Conservation (phyloP, 208 protist genomes). For the Leishmania turanica region DNA sequence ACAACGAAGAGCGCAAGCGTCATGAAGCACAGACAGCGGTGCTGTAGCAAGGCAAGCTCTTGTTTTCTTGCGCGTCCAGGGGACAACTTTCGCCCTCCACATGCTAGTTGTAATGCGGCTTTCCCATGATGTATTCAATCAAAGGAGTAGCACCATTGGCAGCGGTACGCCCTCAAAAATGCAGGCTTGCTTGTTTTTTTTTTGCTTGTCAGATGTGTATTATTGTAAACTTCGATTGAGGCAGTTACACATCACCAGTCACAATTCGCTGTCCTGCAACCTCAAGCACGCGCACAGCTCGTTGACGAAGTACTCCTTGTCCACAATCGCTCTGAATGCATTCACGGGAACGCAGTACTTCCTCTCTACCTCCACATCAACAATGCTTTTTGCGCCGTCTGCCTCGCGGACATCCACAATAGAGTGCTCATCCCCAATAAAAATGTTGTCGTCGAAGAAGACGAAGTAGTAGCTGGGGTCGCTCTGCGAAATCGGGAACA, state of each 20-base stretch:
- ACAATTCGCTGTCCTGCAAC: slow-evolving; percentile 37
- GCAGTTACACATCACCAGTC: background rate
- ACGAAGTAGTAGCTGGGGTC: slow-evolving; percentile 52
- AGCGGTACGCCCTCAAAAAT: background rate
- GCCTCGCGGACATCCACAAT: slow-evolving; percentile 87
- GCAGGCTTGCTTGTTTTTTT: slow-evolving; percentile 6
- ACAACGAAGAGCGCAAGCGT: background rate
- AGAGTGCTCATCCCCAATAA: slow-evolving; percentile 77
- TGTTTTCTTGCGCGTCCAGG: background rate
- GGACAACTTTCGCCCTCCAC: background rate
- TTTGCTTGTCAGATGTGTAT: background rate
- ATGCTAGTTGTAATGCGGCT: background rate
- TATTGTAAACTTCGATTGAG: background rate
- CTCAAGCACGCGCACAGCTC: slow-evolving; percentile 46
- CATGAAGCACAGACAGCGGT: background rate
- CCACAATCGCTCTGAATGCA: slow-evolving; percentile 80
- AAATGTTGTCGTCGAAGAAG: slow-evolving; percentile 93
- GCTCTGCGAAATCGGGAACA: slow-evolving; percentile 63
- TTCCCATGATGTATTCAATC: background rate
- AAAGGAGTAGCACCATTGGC: background rate
- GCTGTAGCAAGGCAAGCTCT: background rate
- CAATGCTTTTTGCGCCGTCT: slow-evolving; percentile 40
- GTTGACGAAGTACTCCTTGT: slow-evolving; percentile 86
- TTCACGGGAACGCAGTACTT: slow-evolving; percentile 82
- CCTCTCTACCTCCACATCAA: slow-evolving; percentile 46